phyloP scores from a whole-genome alignment of 202 grass and related monocot species.

The Cymbopogon flexuosus region DNA sequence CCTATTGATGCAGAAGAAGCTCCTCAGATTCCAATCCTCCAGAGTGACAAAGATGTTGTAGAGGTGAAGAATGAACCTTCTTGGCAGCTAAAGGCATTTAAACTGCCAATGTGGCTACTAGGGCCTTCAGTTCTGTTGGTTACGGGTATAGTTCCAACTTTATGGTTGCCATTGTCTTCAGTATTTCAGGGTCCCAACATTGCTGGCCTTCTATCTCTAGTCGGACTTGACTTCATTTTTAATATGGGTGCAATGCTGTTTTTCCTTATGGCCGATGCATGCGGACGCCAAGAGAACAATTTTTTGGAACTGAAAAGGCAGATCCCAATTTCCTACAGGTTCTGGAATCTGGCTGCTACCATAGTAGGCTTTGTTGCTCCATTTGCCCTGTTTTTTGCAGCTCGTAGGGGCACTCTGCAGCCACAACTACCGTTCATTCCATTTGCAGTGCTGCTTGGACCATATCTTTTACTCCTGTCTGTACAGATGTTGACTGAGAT shows the following conservation, averaged over 20 bases:
- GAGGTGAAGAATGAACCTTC: conserved; percentile 43
- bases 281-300: conserved; percentile 48
- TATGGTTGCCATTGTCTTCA: conserved; percentile 78
- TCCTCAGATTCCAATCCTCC: conserved; percentile 55
- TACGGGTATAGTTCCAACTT: conserved; percentile 74
- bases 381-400: conserved; percentile 48
- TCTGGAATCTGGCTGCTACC: conserved; percentile 67
- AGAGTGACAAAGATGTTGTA: conserved; percentile 49
- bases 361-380: conserved; percentile 55
- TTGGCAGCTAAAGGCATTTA: conserved; percentile 27
- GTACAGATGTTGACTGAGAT: conserved; percentile 81
- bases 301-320: conserved; percentile 38
- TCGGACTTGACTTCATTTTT: conserved; percentile 82
- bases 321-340: conserved; percentile 51
- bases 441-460: conserved; percentile 67
- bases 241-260: conserved; percentile 92
- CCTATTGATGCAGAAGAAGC: conserved; percentile 63
- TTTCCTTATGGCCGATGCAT: conserved; percentile 87
- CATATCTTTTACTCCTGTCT: conserved; percentile 72
- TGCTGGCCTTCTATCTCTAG: conserved; percentile 67
- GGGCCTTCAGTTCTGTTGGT: conserved; percentile 72
- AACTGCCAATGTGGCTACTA: conserved; percentile 83
- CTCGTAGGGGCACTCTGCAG: conserved; percentile 48
- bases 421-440: conserved; percentile 58
- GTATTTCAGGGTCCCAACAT: conserved; percentile 72